Evolutionary conservation across 1,284 basidiomycete species (phyloP), one percentile per base, ranked within the genome.

Genomic region (Cutaneotrichosporon cavernicola): DNA sequence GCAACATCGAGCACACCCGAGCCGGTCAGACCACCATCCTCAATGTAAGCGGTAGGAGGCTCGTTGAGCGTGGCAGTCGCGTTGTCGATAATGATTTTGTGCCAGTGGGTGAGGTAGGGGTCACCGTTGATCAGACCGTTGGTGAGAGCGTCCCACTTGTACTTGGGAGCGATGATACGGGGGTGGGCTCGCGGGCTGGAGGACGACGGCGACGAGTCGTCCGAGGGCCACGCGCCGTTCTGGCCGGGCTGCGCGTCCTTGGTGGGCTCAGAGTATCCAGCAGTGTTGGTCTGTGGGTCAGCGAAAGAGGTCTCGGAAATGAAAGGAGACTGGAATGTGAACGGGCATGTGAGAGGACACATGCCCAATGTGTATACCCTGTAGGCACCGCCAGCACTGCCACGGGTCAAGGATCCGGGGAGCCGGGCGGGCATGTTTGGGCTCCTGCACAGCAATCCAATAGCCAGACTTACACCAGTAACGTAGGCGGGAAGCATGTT

Each of bases 1-100:
- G 93, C 89, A 70, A 89, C 88, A 77, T 99, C 97, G 61, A 99
- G 85, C 43, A 98, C 93, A 81, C 97, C 97, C 66, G 91, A 96
- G 40, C 84, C 83, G 21, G 65, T 64, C 32, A 81, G 75, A 68
- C 84, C 85, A 53, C 91, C 89, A 76, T 98, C 95, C 75, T 87
- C 78, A 66, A 82, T 80, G 77, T 97, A 97, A n/a, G 76, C 74
- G 34, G 90, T 89, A 47, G 90, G 87, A 26, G 84, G 84, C 43
- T 84, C 75, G 62, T 78, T 73, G 72, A 86, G 87, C 73, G 89
- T 94, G 10, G 80, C 79, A 0, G 91, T 87, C 9, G 95, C 96
- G 80, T 99, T 98, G 66, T 81, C 90, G 72, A 98, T 91, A 75
- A 99, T 97, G 51, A 90, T 90, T 50, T 85, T 84, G 82, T 99